Conservation (phyloP, 805 yeast species). For the Kluyveromyces siamensis region DNA sequence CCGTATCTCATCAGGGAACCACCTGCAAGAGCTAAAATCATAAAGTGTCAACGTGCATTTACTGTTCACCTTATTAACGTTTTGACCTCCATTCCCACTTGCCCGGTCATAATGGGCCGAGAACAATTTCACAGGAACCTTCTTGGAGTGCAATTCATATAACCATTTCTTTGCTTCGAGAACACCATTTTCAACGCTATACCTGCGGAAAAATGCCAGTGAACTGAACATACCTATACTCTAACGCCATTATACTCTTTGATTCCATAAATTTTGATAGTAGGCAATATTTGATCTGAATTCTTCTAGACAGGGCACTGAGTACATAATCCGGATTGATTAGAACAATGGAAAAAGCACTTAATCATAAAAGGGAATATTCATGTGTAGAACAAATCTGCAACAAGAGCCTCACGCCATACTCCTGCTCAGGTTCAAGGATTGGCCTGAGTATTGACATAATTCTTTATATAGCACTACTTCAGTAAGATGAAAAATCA, state of each 20-base stretch:
- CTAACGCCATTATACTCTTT: background rate
- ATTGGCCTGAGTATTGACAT: no score
- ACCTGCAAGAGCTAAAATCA: conserved; percentile 38
- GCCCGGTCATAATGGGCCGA: conserved; percentile 36
- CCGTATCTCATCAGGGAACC: conserved; percentile 53
- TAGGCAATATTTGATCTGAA: background rate
- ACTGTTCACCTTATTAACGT: conserved; percentile 62
- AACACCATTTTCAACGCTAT: background rate
- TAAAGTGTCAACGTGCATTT: conserved; percentile 50
- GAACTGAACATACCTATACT: background rate
- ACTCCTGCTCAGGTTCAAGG: no score
- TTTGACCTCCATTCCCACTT: conserved; percentile 85
- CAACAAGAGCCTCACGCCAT: no score
- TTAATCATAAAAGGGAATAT: no score
- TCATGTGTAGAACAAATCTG: no score
- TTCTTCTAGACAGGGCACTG: background rate
- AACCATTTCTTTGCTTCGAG: conserved; percentile 26
- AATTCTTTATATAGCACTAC: no score
- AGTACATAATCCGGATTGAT: background rate
- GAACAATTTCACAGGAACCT: conserved; percentile 18
- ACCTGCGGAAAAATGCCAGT: background rate
- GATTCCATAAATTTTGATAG: no score
- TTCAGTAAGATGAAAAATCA: background rate
- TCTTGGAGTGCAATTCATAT: conserved; percentile 33
- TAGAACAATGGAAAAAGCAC: background rate